Base-by-base conservation (phyloP, 331 rosid genomes). In the Malus hybrid region DNA sequence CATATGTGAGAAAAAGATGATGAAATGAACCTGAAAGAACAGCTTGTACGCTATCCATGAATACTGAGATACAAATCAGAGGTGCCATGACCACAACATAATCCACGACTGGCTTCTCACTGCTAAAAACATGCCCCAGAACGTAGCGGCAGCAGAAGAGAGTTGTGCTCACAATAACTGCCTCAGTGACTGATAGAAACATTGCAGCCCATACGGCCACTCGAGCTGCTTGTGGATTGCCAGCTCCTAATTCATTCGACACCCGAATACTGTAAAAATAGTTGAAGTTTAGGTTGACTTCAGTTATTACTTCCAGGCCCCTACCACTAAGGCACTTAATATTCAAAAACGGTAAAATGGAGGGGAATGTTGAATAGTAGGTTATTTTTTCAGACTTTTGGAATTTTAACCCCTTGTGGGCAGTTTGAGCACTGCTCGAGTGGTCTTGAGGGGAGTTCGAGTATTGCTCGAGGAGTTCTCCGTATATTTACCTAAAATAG, bases 191-290 rank as follows among this genome's bases (percentile, higher is more conserved):
- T 26, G 82, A 86, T 22, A 89, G 64, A 70, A 84, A 74, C 74
- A 80, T 63, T 18, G 70, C 86, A 0, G 77, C 84, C 7, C 24
- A 16, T 32, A 84, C 82, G 10, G 85, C 75, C 6, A 79, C 52
- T 74, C 55, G 72, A 2, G 89, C 89, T 44, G 78, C 90, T 30
- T 48, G 66, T 20, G 87, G 77, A 82, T 85, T 88, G 48, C 84
- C 89, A 16, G 88, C 93, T 77, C 97, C 91, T 55, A 91, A 71
- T 82, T 83, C 91, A 70, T 91, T 91, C 3, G 97, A 88, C 56
- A 86, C 87, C 0, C 91, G 87, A 57, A 91, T 89, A 28, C 93
- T 88, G 73, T 76, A 65, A 63, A 32, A 62, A 26, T 5, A 14
- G 11, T 55, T 19, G 15, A n/a, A 32, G 13, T 33, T 32, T 55